These are phyloP conservation scores for Thuja plicata DNA, from an alignment of 83 land plant species.

Conservation along the genomic window DNA sequence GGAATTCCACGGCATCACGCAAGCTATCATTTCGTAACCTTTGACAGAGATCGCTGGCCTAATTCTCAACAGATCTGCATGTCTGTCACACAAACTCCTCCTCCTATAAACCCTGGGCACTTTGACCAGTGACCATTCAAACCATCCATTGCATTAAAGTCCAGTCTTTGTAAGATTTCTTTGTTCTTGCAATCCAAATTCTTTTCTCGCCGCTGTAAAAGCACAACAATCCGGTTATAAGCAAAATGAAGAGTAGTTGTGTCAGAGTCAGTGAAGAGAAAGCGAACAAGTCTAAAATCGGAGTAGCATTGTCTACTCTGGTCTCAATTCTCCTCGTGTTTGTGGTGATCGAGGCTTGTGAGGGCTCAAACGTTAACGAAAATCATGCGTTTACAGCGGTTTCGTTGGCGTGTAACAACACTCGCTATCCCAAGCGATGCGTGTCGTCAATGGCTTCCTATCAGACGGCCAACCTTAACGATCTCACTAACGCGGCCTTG, in stretches of 20 bases:
- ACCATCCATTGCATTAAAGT: background rate
- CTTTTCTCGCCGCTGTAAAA: constrained; percentile 12
- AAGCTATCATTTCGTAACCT: too few relatives aligned
- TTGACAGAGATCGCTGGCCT: too few relatives aligned
- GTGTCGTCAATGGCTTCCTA: background rate
- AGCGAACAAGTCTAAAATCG: too few relatives aligned
- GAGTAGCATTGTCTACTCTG: background rate
- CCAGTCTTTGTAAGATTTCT: background rate
- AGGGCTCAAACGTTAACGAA: too few relatives aligned
- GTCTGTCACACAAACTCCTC: background rate
- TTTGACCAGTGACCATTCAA: background rate
- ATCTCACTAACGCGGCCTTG: background rate
- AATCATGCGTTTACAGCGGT: too few relatives aligned
- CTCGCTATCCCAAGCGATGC: background rate
- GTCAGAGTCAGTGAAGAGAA: too few relatives aligned
- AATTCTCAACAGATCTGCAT: too few relatives aligned
- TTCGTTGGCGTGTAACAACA: background rate
- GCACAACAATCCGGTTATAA: background rate
- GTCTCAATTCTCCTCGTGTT: background rate
- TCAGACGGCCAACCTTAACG: background rate
- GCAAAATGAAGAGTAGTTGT: too few relatives aligned
- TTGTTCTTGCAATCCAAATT: constrained; percentile 17
- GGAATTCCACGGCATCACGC: too few relatives aligned
- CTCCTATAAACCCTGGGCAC: background rate
- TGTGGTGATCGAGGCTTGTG: constrained; percentile 19